Base-by-base conservation (phyloP, 768 basidiomycete genomes). In the Russula earlei region DNA sequence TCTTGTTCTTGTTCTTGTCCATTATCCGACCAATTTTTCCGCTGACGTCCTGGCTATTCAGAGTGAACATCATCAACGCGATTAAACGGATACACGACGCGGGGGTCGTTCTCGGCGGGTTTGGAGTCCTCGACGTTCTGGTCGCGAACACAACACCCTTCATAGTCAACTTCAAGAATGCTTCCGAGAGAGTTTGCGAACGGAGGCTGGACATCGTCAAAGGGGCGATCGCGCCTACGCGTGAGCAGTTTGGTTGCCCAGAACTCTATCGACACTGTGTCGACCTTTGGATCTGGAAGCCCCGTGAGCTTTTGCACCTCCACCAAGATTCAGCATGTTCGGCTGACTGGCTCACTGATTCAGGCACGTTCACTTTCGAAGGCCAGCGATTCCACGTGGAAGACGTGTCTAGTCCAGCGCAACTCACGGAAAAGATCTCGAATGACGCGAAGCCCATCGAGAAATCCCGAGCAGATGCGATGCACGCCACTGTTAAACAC, bases 201-300 rank as follows among this genome's bases (percentile, higher is more conserved):
- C 42, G 55, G 27, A 45, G 25, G 31, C 0, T 51, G 20, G 55
- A 51, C 22, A 46, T 56, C 36, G 43, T 51, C 27, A 29, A 51
- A 15, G 55, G 49, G 15, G 49, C 55, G 4, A 50, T 56, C 11
- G 19, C 49, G 10, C 55, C 55, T 4, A 38, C 5, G 22, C 55
- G 55, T 15, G 55, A 56, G 49, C 55, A 45, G 36, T 56, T 56
- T 34, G 49, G 49, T 14, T 50, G 55, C 29, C 20, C 43, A 24
- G 55, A 56, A 25, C 49, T 56, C 37, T 51, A 51, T 51, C 48
- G 55, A n/a, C 42, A 31, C 43, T 56, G 37, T 31, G 34, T 50
- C 15, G 55, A 56, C 43, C 29, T 50, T n/a, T 27, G 17, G 36
- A 38, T 56, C 25, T 56, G 55, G 55, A 56, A 56, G 11, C 55